These are phyloP conservation scores for Tilletia setariae DNA, from an alignment of 1,284 basidiomycete species.

Conservation along the genomic window DNA sequence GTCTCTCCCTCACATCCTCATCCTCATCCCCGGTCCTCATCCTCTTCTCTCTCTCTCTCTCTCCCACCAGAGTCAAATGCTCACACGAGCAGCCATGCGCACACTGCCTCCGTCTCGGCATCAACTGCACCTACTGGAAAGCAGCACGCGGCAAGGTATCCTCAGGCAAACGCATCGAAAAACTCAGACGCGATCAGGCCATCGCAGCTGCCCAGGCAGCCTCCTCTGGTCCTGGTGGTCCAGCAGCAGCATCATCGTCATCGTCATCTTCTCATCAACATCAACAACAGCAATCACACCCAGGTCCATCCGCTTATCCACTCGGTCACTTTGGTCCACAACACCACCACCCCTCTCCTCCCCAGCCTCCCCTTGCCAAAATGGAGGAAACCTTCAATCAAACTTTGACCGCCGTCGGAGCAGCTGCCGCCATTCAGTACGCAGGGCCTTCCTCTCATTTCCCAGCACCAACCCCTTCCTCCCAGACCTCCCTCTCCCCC, in stretches of 20 bases:
- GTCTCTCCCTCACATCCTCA: slow-evolving; percentile 15
- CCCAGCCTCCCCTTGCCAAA: no score
- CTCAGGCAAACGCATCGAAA: slow-evolving; percentile 31
- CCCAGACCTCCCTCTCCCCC: not conserved
- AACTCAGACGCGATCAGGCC: slow-evolving; percentile 21
- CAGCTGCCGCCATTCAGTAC: not conserved
- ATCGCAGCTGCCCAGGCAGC: not conserved
- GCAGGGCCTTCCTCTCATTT: slow-evolving; percentile 5
- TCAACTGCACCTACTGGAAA: slow-evolving; percentile 44
- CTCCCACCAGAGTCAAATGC: slow-evolving; percentile 29
- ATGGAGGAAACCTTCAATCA: no score
- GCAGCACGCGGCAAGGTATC: slow-evolving; percentile 40
- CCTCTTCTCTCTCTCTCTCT: slow-evolving; percentile 16
- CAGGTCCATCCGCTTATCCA: not conserved
- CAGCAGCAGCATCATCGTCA: not conserved
- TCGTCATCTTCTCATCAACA: not conserved
- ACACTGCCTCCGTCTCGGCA: slow-evolving; percentile 42
- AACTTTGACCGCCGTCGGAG: no score
- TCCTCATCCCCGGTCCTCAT: slow-evolving; percentile 9
- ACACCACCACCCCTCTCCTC: not conserved
- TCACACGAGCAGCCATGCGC: slow-evolving; percentile 42
- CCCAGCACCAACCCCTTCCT: not conserved
- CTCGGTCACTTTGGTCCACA: not conserved
- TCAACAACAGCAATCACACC: not conserved
- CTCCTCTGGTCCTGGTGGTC: not conserved